Percentiles rank a stretch among this genome's conserved stretches.
Evolutionary conservation across 257 asterid genomes (phyloP).

Genomic region (Solanum verrucosum): DNA sequence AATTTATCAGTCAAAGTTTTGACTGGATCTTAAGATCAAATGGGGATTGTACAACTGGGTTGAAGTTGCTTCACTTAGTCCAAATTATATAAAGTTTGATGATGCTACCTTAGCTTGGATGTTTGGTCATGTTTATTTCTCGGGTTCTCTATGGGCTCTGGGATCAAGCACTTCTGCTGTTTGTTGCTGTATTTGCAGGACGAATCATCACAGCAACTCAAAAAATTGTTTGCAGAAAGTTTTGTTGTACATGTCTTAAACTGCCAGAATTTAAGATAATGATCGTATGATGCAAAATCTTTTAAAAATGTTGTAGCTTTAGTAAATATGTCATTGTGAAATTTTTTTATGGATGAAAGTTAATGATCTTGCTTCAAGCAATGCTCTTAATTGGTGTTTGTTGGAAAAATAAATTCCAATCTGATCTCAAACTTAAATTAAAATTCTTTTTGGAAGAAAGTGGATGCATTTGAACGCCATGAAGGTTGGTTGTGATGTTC

Average conservation of each 20-base stretch:
- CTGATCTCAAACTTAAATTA: not conserved
- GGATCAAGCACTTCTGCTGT: not conserved
- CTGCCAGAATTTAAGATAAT: not conserved
- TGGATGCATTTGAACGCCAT: not conserved
- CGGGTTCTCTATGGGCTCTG: not conserved
- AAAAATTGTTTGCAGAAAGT: not conserved
- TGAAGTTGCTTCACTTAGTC: not conserved
- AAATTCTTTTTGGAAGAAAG: not conserved
- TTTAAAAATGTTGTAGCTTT: not conserved
- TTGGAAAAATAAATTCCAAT: not conserved
- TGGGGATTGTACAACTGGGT: not conserved
- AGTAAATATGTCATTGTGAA: not conserved
- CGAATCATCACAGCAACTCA: not conserved
- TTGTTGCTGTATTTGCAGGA: not conserved
- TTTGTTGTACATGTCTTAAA: not conserved
- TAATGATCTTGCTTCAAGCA: not conserved
- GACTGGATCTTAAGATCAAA: not conserved
- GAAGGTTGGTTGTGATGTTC: not conserved
- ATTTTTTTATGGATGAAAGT: not conserved
- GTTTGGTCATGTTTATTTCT: not conserved
- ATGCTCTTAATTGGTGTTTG: not conserved
- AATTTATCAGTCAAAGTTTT: not conserved
- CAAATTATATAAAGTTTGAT: not conserved
- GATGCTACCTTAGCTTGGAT: not conserved
- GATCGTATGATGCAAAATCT: not conserved